Evolutionary conservation across 805 yeast species (phyloP), one percentile per base, ranked within the genome.

Genomic region (Priceomyces fermenticarens): DNA sequence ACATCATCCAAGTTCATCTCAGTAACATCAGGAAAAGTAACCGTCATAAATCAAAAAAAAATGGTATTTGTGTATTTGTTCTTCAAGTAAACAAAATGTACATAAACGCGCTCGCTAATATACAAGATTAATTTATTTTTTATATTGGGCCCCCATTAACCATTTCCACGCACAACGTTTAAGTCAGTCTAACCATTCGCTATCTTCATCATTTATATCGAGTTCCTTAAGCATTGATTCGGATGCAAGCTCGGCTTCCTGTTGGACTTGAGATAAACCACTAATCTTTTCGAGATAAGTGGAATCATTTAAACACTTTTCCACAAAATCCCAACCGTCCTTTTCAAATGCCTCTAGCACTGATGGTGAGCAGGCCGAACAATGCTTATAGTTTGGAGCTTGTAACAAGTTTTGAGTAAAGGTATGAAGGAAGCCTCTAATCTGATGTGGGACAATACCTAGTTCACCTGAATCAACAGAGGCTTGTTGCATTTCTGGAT

Each of bases 371-470:
- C 99, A 93, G 0, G 90, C 99, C 0, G 97, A 83, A 60, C 99
- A 93, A 51, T 78, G 71, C 30, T 73, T 67, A 63, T 85, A 95
- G 25, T 81, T 80, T 1, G 87, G 87, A 0, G 95, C 84, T 44
- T 72, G 69, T 15, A 90, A 67, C 49, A 81, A 83, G 43, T 83
- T 57, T 11, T 80, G 81, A 35, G 75, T 75, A 51, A 83, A 88
- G 36, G 72, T 73, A 50, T 77, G 79, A 27, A 95, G 62, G 55
- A 83, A 91, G 0, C 98, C 99, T 44, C 99, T 72, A 15, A 93
- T 69, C 58, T 95, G 99, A 60, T 91, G 99, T 0, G 97, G 95
- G 2, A 82, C 62, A 1, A 74, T 77, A 0, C 97, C 96, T 16
- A 91, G 62, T 10, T 52, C 45, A 10, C 41, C 20, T n/a, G 53